phyloP scores from a whole-genome alignment of 352 stramenopile species.

The Globisporangium sylvaticum region DNA sequence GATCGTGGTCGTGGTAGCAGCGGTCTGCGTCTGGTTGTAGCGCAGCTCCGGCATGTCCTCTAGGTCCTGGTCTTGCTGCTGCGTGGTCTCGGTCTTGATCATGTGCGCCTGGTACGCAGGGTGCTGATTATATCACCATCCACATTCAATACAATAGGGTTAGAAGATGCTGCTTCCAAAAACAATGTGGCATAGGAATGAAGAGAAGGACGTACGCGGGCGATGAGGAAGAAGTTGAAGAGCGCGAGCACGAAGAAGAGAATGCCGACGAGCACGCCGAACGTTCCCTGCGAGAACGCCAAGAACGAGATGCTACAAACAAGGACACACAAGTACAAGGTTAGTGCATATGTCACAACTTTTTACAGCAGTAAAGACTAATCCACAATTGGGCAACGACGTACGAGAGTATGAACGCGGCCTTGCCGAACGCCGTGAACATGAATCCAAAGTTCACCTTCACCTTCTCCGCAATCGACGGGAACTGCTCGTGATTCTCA shows the following conservation, averaged over 20 bases:
- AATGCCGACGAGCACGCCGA: constrained; percentile 68
- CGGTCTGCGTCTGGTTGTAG: constrained; percentile 57
- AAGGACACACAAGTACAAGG: constrained; percentile 1
- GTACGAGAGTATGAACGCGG: constrained; percentile 79
- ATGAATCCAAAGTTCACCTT: constrained; percentile 89
- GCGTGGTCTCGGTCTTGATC: constrained; percentile 50
- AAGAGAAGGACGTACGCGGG: constrained; percentile 40
- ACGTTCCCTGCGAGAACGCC: constrained; percentile 74
- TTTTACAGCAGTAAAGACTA: neutral
- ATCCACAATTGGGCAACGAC: constrained; percentile 8
- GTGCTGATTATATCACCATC: constrained; percentile 35
- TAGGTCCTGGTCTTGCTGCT: constrained; percentile 57
- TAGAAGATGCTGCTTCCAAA: neutral
- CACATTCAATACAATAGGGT: constrained; percentile 8
- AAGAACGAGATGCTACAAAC: constrained; percentile 69
- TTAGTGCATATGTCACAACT: neutral
- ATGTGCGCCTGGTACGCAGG: constrained; percentile 76
- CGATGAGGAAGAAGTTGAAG: constrained; percentile 89
- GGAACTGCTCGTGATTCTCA: constrained; percentile 84
- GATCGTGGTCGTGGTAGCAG: constrained; percentile 19
- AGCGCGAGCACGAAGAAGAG: constrained; percentile 73
- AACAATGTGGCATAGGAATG: no score
- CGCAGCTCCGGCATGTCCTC: constrained; percentile 76
- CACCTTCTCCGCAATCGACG: constrained; percentile 66
- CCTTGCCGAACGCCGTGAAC: constrained; percentile 83